phyloP scores from a whole-genome alignment of 108 stramenopile species.

The Cyclotella choctawhatcheeana region DNA sequence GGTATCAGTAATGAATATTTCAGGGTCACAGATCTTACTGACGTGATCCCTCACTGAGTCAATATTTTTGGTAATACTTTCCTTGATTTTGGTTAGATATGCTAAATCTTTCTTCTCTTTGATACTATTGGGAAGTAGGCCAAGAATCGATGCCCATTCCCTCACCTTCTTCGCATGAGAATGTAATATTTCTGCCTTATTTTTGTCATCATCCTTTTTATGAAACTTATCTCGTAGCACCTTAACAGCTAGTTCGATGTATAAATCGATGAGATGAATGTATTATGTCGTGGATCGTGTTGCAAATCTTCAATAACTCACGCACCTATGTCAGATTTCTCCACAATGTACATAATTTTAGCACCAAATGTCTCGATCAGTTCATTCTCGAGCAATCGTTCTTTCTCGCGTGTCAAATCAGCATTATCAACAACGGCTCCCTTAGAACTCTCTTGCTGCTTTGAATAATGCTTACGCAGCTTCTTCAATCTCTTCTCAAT shows the following conservation, averaged over 20 bases:
- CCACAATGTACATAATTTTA: slow-evolving; percentile 57
- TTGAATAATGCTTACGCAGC: slow-evolving; percentile 71
- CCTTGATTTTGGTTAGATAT: slow-evolving; percentile 57
- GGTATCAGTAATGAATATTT: slow-evolving; percentile 68
- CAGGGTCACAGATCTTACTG: slow-evolving; percentile 69
- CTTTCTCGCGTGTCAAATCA: slow-evolving; percentile 36
- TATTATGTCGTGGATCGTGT: no score
- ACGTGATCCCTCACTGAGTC: slow-evolving; percentile 76
- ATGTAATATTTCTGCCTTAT: no score
- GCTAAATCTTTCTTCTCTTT: slow-evolving; percentile 37
- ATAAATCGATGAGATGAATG: no score
- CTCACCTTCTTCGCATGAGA: slow-evolving; percentile 39
- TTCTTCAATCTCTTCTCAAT: slow-evolving; percentile 76
- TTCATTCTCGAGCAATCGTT: slow-evolving; percentile 38
- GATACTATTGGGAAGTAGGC: slow-evolving; percentile 22
- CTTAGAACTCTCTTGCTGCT: background rate
- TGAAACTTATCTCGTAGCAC: no score
- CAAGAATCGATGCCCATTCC: slow-evolving; percentile 66
- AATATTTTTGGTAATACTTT: slow-evolving; percentile 59
- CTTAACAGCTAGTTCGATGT: no score
- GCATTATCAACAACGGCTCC: slow-evolving; percentile 9
- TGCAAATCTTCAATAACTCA: no score
- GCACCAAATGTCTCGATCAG: slow-evolving; percentile 63
- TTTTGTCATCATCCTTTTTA: no score
- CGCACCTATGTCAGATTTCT: no score